Evolutionary conservation across 306 rosid genomes (phyloP), one percentile per base, ranked within the genome.

Genomic region (Senna siamea): DNA sequence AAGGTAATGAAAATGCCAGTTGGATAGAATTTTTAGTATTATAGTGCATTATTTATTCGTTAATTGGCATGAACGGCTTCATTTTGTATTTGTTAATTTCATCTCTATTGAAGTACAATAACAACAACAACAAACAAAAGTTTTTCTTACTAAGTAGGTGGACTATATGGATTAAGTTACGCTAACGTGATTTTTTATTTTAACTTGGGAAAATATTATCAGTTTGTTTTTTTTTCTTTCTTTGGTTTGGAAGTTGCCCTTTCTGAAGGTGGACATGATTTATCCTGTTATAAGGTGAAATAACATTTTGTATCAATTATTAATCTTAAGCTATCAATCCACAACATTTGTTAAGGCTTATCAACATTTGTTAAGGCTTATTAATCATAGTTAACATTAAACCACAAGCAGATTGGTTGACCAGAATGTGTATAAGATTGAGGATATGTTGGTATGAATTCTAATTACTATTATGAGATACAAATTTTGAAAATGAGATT

Each of bases 1-100:
- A 91, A 93, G 96, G 98, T 93, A 34, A 68, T 12, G 0, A 35
- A 12, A 41, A 5, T 7, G 14, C 13, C 57, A 8, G 57, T 19
- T 19, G 13, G 55, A 50, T 17, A n/a, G 7, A 17, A 15, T 15
- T 47, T 15, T 47, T 18, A 47, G 5, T 14, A 4, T n/a, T n/a
- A n/a, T n/a, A n/a, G n/a, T n/a, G n/a, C n/a, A n/a, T n/a, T n/a
- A n/a, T 47, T 14, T 47, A 47, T 14, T 15, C 4, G 52, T 47
- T 5, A 38, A n/a, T 47, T 47, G 5, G 52, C n/a, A 47, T 2
- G 47, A 41, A 14, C 17, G 17, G 6, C 50, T 44, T 44, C 50
- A 40, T 40, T 1, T 9, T 40, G 11, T 26, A 26, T 26, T 26
- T n/a, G n/a, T n/a, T n/a, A n/a, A n/a, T n/a, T n/a, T n/a, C n/a